Base-by-base conservation (phyloP, 768 basidiomycete genomes). In the Boletus vinaceobasis region DNA sequence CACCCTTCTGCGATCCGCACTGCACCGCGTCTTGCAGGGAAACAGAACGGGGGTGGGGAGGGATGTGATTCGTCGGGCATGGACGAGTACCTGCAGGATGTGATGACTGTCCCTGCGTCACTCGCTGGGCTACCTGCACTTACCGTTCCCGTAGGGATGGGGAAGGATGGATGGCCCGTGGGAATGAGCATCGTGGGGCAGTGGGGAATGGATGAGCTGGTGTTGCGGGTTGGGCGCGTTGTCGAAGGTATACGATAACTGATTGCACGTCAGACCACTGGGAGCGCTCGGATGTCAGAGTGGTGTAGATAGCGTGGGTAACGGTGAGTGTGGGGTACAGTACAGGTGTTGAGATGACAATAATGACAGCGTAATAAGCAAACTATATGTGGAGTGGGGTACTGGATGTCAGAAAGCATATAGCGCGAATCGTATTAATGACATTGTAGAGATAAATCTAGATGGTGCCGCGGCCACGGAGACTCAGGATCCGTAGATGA, bases 31-130 rank as follows among this genome's bases (percentile, higher is more conserved):
- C 74, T 95, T 1, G 60, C 58, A 15, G 36, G 5, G 23, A 15
- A 50, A 32, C 39, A 10, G 27, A 27, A 44, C 58, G 14, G 62
- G 4, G 31, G 11, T 1, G 21, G 26, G 7, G 50, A 63, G 14
- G 57, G 31, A 33, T 5, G 44, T 5, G 42, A 56, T 1, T 21
- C 42, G 26, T 56, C 60, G n/a, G 65, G 67, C 19, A 61, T 87
- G 46, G 77, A 79, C 42, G 76, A 83, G 32, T 98, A 98, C 65
- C 80, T 90, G 9, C 95, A 98, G 64, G 95, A 98, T 58, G 82
- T 96, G 7, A 74, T 98, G 57, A 96, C 93, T 0, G 91, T 95
- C 0, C 93, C 94, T 0, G 94, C 93, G 5, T 93, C 90, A 1
- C 74, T 99, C 35, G 94, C 91, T 0, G 94, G 96, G 0, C 63